phyloP scores from a whole-genome alignment of 1,284 basidiomycete species.

The Flammula alnicola region DNA sequence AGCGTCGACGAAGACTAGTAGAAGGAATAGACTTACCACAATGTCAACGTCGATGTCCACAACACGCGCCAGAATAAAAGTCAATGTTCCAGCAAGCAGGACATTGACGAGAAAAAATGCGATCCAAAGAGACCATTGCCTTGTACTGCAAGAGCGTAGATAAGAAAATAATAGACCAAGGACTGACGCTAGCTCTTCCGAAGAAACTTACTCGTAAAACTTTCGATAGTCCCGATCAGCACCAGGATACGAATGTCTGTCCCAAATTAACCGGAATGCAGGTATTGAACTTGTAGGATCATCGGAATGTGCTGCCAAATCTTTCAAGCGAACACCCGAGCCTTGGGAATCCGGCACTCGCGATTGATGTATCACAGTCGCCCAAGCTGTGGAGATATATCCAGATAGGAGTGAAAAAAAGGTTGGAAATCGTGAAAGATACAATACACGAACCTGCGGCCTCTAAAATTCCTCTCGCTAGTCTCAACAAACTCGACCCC shows the following conservation, averaged over 20 bases:
- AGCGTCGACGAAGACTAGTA: neutral
- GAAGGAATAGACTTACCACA: constrained; percentile 26
- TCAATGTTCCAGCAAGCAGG: constrained; percentile 26
- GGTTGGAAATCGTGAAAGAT: too few species aligned
- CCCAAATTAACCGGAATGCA: constrained; percentile 37
- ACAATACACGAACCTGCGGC: constrained; percentile 39
- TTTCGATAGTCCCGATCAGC: constrained; percentile 31
- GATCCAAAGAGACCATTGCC: constrained; percentile 40
- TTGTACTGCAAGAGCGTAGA: constrained; percentile 24
- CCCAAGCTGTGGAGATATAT: constrained; percentile 40
- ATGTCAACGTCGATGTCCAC: constrained; percentile 36
- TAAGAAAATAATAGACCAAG: neutral
- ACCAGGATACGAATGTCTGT: constrained; percentile 34
- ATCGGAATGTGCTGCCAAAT: constrained; percentile 36
- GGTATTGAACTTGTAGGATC: constrained; percentile 33
- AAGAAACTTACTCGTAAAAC: constrained; percentile 41
- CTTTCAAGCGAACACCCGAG: constrained; percentile 39
- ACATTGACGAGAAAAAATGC: constrained; percentile 37
- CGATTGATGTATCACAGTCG: constrained; percentile 47
- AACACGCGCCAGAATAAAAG: constrained; percentile 41
- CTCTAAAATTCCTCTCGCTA: constrained; percentile 39
- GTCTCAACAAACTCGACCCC: constrained; percentile 35
- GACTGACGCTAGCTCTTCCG: neutral
- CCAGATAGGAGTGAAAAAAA: neutral
- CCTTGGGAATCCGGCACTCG: constrained; percentile 25